Conservation (phyloP, 2,329 filamentous ascomycete genomes). For the Coniochaeta sp. region DNA sequence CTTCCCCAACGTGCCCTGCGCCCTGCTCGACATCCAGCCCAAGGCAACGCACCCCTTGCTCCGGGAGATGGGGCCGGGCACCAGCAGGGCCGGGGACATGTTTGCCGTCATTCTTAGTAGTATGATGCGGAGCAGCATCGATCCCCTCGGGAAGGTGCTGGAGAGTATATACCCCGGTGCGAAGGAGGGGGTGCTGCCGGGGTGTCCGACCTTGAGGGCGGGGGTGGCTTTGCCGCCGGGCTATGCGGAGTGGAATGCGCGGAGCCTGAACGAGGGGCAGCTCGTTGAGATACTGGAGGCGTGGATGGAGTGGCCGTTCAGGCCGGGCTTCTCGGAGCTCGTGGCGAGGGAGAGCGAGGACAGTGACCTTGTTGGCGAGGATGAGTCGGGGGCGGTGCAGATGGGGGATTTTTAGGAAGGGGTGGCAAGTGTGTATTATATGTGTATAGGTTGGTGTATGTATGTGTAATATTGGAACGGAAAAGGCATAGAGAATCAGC, state of each 20-base stretch:
- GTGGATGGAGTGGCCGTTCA: slow-evolving; percentile 61
- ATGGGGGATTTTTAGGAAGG: neutral
- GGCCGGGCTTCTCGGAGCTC: slow-evolving; percentile 39
- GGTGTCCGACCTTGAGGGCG: slow-evolving; percentile 42
- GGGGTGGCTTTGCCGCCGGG: neutral
- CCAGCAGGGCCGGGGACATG: slow-evolving; percentile 35
- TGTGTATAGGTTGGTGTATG: neutral
- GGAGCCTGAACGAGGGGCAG: slow-evolving; percentile 41
- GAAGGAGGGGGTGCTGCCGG: slow-evolving; percentile 39
- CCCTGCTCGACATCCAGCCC: slow-evolving; percentile 62
- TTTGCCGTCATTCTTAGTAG: slow-evolving; percentile 43
- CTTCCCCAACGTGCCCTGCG: slow-evolving; percentile 50
- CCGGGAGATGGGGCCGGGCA: slow-evolving; percentile 32
- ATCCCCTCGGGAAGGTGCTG: slow-evolving; percentile 35
- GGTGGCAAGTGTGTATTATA: neutral
- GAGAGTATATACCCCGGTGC: slow-evolving; percentile 53
- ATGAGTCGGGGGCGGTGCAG: neutral
- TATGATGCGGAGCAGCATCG: slow-evolving; percentile 25
- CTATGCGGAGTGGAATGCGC: slow-evolving; percentile 13
- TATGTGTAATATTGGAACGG: neutral
- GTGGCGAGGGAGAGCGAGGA: slow-evolving; percentile 19
- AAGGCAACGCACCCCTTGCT: slow-evolving; percentile 41
- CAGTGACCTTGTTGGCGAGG: neutral
- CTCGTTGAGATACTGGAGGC: slow-evolving; percentile 49
- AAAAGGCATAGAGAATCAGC: neutral